These are phyloP conservation scores for Sclerotinia trifoliorum DNA, from an alignment of 2,329 filamentous ascomycete genomes.

Conservation along the genomic window DNA sequence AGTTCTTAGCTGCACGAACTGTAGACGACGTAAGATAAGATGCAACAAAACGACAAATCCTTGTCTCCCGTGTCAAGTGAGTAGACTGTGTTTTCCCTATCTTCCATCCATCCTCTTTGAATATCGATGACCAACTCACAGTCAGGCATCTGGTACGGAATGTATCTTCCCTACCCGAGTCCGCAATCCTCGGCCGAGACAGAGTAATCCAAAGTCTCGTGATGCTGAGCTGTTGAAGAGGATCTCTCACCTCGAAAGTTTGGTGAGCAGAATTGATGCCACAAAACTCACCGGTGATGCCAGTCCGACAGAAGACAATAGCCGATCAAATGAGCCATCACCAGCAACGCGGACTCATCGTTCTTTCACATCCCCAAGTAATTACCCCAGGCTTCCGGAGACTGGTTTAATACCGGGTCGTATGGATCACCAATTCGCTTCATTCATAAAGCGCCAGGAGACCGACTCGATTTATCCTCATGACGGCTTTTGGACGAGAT, in stretches of 20 bases:
- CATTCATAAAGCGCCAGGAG: slow-evolving; percentile 20
- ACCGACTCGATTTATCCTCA: slow-evolving; percentile 17
- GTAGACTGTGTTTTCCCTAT: neutral
- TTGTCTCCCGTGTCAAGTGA: slow-evolving; percentile 23
- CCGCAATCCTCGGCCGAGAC: slow-evolving; percentile 11
- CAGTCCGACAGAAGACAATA: neutral
- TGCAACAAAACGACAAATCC: slow-evolving; percentile 23
- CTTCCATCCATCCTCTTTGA: neutral
- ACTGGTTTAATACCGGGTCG: neutral
- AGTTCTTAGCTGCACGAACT: slow-evolving; percentile 23
- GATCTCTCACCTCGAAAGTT: slow-evolving; percentile 23
- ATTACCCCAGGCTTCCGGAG: neutral
- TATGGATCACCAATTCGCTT: slow-evolving; percentile 19
- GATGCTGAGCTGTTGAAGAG: slow-evolving; percentile 24
- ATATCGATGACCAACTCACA: neutral
- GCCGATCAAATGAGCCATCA: slow-evolving; percentile 9
- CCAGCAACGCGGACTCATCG: slow-evolving; percentile 7
- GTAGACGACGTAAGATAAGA: slow-evolving; percentile 23
- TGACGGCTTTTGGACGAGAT: slow-evolving; percentile 21
- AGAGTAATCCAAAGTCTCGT: slow-evolving; percentile 18
- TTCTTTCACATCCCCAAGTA: slow-evolving; percentile 1
- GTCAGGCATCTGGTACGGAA: slow-evolving; percentile 13
- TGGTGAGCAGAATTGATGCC: slow-evolving; percentile 23
- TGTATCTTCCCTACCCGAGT: slow-evolving; percentile 23
- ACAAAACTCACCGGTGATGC: slow-evolving; percentile 8